Evolutionary conservation across 148 eudicot genomes (phyloP), one percentile per base, ranked within the genome.

Genomic region (Rhododendron henanense): DNA sequence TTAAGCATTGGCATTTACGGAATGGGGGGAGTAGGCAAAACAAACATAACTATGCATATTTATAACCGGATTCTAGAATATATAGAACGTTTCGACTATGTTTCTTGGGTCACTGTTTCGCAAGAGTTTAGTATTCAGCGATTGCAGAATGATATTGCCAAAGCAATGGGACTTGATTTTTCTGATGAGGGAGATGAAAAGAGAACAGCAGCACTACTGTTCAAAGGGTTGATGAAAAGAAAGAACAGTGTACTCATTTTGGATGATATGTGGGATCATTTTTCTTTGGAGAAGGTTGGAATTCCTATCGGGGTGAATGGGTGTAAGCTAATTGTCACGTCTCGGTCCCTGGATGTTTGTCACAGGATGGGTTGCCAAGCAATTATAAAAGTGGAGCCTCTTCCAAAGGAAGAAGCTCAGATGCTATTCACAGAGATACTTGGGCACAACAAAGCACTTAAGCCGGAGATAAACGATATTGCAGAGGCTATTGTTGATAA

Each of bases 231-330:
- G 61, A n/a, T 4, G 18, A 47, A 23, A 79, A 79, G 82, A 79
- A 47, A 79, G 57, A 48, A 79, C 47, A 65, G 10, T 67, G 77
- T 83, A 45, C 76, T 83, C 25, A 83, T 83, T 23, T 83, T 83
- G 39, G 85, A 83, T 44, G 85, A 83, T 83, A 47, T 83, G 55
- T 83, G 85, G 85, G 48, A 61, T 25, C 51, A 41, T n/a, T 83
- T 83, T 83, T 13, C 45, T 83, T 19, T 65, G 28, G 55, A 63
- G 35, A 57, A 25, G 77, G 76, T 83, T 21, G 85, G 85, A 83
- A 83, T 83, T 83, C 53, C 55, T 41, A 2, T 37, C 28, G n/a
- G 23, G 7, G 57, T n/a, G 71, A 57, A 83, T 45, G 85, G 53
- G 14, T 67, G 50, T 16, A 83, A 83, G 78, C 41, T 83, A 73